Base-by-base conservation (phyloP, 306 rosid species). In the Aeschynomene evenia region DNA sequence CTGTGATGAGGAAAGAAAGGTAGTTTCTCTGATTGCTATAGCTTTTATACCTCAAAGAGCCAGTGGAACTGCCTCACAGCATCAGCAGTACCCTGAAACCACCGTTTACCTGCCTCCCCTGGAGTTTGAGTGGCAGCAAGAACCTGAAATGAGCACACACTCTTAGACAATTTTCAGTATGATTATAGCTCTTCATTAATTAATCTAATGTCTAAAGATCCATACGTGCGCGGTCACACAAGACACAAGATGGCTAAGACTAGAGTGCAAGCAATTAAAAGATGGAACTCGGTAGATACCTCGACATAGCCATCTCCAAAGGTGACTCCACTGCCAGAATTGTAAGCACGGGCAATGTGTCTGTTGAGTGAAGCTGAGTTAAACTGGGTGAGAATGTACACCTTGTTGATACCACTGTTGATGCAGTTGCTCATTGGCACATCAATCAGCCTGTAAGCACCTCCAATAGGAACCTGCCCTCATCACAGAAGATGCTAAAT, bases 361-460 rank as follows among this genome's bases (percentile, higher is more conserved):
- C 98, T 79, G 85, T 93, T 93, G 66, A 93, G 88, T 26, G 98
- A 93, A 24, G 96, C 91, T 50, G 98, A 93, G 72, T 93, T 93
- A 81, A 85, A 93, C 83, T 90, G 98, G 55, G 97, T 93, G 66
- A 93, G 93, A 54, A 94, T 94, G 56, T 94, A 94, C 14, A 94
- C 91, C 80, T 94, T 94, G 80, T 90, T 93, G 83, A 93, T 90
- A 45, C 98, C 98, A 82, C 97, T 84, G 62, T 90, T 93, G 61
- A 94, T 94, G 84, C 98, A 94, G 74, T 94, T 94, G 81, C 98
- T 94, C 98, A 94, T 90, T 49, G 97, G 98, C 68, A 94, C 96
- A 77, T 94, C 98, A 48, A 94, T 94, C 43, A 94, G 79, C 80
- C 97, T 80, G 82, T 94, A 94, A 36, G 96, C 83, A 59, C 97